A percentile compares a stretch with the other conserved stretches of the same genome.
These are phyloP conservation scores for Sporothrix schenckii DNA, from an alignment of 2,329 filamentous ascomycete genomes.

Conservation along the genomic window DNA sequence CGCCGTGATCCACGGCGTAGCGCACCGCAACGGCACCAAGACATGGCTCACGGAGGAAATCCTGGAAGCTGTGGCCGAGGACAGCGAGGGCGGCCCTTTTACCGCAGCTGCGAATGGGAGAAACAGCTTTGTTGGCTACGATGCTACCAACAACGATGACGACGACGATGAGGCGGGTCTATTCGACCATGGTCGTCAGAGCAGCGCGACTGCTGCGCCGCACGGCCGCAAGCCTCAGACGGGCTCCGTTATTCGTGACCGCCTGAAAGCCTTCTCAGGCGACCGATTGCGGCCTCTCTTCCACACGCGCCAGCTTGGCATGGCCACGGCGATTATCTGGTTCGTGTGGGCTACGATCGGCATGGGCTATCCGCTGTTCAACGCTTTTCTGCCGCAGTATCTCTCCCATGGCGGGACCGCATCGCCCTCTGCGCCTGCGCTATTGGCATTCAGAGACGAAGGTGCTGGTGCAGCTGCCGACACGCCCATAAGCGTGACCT, in stretches of 20 bases:
- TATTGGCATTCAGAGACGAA: slow-evolving; percentile 34
- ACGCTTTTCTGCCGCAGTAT: slow-evolving; percentile 87
- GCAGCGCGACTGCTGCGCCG: neutral
- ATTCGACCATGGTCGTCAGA: slow-evolving; percentile 28
- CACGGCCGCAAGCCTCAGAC: slow-evolving; percentile 34
- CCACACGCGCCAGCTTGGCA: slow-evolving; percentile 54
- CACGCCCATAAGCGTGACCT: slow-evolving; percentile 55
- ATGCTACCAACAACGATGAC: slow-evolving; percentile 23
- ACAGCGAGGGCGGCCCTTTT: slow-evolving; percentile 40
- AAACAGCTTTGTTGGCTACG: slow-evolving; percentile 28
- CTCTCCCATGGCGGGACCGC: slow-evolving; percentile 60
- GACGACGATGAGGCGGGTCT: slow-evolving; percentile 10
- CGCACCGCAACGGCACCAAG: slow-evolving; percentile 67
- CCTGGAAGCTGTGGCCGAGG: slow-evolving; percentile 58
- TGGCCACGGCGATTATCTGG: slow-evolving; percentile 65
- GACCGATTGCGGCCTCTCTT: slow-evolving; percentile 70
- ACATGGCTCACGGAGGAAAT: slow-evolving; percentile 78
- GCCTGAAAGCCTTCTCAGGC: slow-evolving; percentile 67
- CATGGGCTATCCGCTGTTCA: slow-evolving; percentile 86
- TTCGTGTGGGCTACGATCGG: slow-evolving; percentile 82
- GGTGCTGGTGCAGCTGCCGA: slow-evolving; percentile 41
- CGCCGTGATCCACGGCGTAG: slow-evolving; percentile 76
- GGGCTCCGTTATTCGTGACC: slow-evolving; percentile 55
- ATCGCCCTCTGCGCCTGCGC: slow-evolving; percentile 42
- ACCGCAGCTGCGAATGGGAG: slow-evolving; percentile 14